Percentiles rank a stretch among this genome's conserved stretches.
These are phyloP conservation scores for Wallacemonas sp. DNA, from an alignment of 208 protist species.

Conservation along the genomic window DNA sequence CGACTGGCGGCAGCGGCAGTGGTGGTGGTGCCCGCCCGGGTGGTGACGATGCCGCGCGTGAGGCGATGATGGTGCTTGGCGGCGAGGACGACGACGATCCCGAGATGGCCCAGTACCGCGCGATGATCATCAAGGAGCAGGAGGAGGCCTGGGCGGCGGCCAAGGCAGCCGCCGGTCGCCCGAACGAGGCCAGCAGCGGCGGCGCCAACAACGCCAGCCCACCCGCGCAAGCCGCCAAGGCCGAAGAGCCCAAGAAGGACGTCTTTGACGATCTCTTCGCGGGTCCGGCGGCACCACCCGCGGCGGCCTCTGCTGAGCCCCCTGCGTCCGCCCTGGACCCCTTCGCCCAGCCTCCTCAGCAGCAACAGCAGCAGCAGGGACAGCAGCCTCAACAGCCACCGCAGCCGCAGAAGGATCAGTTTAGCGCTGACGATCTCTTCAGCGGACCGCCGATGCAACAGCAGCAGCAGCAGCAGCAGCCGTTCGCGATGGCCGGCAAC, in stretches of 20 bases:
- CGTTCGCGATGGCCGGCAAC: conserved; percentile 18
- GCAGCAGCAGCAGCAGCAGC: conserved; percentile 33
- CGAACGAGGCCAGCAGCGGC: neutral
- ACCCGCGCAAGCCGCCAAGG: conserved; percentile 11
- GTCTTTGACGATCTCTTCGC: conserved; percentile 81
- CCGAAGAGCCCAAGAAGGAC: conserved; percentile 40
- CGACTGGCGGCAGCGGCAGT: neutral
- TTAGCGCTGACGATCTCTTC: conserved; percentile 61
- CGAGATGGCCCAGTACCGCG: conserved; percentile 50
- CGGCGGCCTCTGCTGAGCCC: neutral
- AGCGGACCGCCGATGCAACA: conserved; percentile 20
- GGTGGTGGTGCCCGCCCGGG: neutral
- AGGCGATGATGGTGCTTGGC: conserved; percentile 63
- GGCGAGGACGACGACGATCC: conserved; percentile 52
- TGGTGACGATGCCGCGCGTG: conserved; percentile 35
- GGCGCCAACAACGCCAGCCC: conserved; percentile 4
- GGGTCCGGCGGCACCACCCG: conserved; percentile 21
- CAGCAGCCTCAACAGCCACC: conserved; percentile 5
- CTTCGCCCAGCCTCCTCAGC: conserved; percentile 19
- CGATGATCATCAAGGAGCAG: conserved; percentile 71
- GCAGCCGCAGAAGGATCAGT: conserved; percentile 32
- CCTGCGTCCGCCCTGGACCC: conserved; percentile 1
- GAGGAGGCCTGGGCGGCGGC: conserved; percentile 60
- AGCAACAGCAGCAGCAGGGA: neutral
- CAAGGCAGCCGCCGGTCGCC: conserved; percentile 29